Evolutionary conservation across 306 rosid genomes (phyloP).

Genomic region (Quercus dentata): DNA sequence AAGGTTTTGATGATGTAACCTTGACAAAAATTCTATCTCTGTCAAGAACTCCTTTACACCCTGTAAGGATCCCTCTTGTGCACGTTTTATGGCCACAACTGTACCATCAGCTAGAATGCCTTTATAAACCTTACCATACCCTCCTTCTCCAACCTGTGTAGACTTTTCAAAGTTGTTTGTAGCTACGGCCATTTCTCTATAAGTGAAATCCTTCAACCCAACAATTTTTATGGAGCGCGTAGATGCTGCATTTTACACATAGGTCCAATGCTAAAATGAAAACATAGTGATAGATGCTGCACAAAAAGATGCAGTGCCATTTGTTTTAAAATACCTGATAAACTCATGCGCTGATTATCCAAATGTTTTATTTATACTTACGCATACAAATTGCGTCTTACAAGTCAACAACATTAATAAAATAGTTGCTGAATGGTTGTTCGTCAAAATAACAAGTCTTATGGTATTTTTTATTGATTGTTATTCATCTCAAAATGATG

Average conservation of each 20-base stretch:
- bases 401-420: background rate
- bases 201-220: slow-evolving; percentile 70
- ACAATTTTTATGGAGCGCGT: slow-evolving; percentile 56
- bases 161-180: slow-evolving; percentile 60
- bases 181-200: slow-evolving; percentile 66
- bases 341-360: background rate
- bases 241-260: slow-evolving; percentile 54
- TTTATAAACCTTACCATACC: slow-evolving; percentile 90
- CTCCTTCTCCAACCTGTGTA: slow-evolving; percentile 77
- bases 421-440: background rate
- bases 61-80: slow-evolving; percentile 78
- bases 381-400: background rate
- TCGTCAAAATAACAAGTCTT: background rate
- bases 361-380: background rate
- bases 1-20: slow-evolving; percentile 83
- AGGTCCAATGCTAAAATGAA: background rate
- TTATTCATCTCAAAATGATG: background rate
- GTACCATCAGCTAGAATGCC: slow-evolving; percentile 65
- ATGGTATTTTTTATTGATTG: background rate
- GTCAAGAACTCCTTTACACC: slow-evolving; percentile 86
- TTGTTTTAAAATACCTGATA: slow-evolving; percentile 24
- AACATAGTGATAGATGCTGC: background rate
- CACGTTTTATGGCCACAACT: slow-evolving; percentile 73
- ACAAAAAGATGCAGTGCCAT: background rate
- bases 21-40: slow-evolving; percentile 76